Conservation (phyloP, 2,329 filamentous ascomycete genomes). For the Leptographium radiaticola region DNA sequence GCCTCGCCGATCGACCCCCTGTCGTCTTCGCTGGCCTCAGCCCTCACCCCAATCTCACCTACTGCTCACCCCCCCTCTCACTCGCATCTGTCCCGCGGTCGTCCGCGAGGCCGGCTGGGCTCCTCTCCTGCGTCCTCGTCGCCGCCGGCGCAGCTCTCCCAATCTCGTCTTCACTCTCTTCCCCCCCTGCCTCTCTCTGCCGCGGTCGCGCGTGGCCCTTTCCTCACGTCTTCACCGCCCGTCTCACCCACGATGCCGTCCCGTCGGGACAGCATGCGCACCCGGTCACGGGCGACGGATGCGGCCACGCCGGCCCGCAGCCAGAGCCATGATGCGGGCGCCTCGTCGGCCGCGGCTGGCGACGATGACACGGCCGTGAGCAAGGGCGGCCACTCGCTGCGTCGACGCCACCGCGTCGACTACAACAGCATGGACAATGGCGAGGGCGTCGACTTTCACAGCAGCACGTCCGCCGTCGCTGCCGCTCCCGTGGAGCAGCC, state of each 20-base stretch:
- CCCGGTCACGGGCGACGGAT: constrained; percentile 31
- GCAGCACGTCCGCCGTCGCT: constrained; percentile 15
- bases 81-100: not conserved
- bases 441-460: constrained; percentile 14
- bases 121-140: constrained; percentile 10
- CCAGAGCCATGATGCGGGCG: constrained; percentile 26
- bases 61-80: not conserved
- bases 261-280: constrained; percentile 19
- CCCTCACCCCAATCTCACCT: not conserved
- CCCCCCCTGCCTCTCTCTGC: not conserved
- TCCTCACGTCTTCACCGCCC: constrained; percentile 23
- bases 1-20: not conserved
- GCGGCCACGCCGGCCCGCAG: constrained; percentile 16
- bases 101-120: not conserved
- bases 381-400: constrained; percentile 45
- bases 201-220: constrained; percentile 12
- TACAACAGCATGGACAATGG: constrained; percentile 44
- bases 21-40: not conserved
- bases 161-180: not conserved
- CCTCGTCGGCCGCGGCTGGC: constrained; percentile 16
- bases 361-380: constrained; percentile 19
- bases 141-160: constrained; percentile 11
- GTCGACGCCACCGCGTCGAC: constrained; percentile 42
- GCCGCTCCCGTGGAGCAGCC: constrained; percentile 12
- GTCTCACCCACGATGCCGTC: constrained; percentile 16